These are phyloP conservation scores for Fusarium nisikadoi DNA, from an alignment of 2,329 filamentous ascomycete species.

Conservation along the genomic window DNA sequence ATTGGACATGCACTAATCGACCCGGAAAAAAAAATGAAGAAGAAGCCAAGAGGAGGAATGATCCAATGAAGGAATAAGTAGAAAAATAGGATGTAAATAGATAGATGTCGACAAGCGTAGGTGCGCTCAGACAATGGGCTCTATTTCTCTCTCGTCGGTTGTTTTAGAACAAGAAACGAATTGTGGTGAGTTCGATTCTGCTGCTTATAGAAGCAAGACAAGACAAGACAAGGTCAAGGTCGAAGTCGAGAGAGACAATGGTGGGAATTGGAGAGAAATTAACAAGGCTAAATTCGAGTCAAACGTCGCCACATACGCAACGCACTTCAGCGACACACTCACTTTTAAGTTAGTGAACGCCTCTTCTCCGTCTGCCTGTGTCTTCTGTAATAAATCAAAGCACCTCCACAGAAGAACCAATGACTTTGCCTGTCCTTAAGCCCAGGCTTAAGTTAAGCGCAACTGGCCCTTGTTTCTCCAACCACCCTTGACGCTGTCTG, in stretches of 20 bases:
- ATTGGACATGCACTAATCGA: conserved; percentile 1
- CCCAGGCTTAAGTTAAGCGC: conserved; percentile 34
- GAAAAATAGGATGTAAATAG: conserved; percentile 1
- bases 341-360: conserved; percentile 1
- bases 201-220: not conserved
- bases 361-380: not conserved
- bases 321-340: not conserved
- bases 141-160: conserved; percentile 11
- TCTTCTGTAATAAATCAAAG: conserved; percentile 6
- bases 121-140: conserved; percentile 19
- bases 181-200: conserved; percentile 31
- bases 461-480: conserved; percentile 26
- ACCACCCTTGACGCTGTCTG: conserved; percentile 30
- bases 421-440: conserved; percentile 14
- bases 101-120: conserved; percentile 3
- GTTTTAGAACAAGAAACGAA: conserved; percentile 28
- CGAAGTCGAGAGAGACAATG: conserved; percentile 2
- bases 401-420: conserved; percentile 8
- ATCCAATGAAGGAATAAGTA: not conserved
- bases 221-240: not conserved
- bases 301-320: conserved; percentile 29
- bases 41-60: conserved; percentile 3
- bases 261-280: conserved; percentile 7
- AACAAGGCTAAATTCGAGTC: not conserved
- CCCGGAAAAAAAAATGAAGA: conserved; percentile 4